phyloP scores from a whole-genome alignment of 176 grass and related monocot species.

The Avena insularis region DNA sequence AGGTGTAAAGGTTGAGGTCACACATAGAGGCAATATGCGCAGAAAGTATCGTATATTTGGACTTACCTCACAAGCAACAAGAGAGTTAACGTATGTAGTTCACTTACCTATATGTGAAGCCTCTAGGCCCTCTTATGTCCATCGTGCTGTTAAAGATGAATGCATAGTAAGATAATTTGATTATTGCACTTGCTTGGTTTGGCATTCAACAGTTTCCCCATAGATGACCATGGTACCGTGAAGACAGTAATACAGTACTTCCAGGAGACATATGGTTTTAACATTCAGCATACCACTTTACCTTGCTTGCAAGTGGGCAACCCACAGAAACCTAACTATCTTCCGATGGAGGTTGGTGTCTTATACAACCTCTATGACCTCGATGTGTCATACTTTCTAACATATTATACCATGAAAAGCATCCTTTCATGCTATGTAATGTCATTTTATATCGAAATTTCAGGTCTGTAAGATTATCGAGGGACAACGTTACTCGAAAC shows the following conservation, averaged over 20 bases:
- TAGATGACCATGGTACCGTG: constrained; percentile 67
- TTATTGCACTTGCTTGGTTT: constrained; percentile 21
- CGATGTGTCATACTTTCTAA: neutral
- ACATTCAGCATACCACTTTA: constrained; percentile 67
- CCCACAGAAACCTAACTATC: constrained; percentile 73
- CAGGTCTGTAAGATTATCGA: constrained; percentile 79
- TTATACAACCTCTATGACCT: constrained; percentile 1
- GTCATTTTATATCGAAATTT: constrained; percentile 8
- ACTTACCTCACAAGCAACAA: constrained; percentile 67
- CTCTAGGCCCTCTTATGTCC: constrained; percentile 6
- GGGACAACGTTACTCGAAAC: constrained; percentile 74
- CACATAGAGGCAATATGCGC: constrained; percentile 74
- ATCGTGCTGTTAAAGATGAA: neutral
- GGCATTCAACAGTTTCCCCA: constrained; percentile 51
- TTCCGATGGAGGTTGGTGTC: constrained; percentile 68
- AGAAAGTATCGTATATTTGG: constrained; percentile 81
- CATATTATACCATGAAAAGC: neutral
- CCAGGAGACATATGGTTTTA: constrained; percentile 65
- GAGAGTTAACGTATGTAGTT: constrained; percentile 67
- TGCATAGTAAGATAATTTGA: neutral
- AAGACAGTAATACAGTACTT: constrained; percentile 73
- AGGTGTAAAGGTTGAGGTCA: constrained; percentile 77
- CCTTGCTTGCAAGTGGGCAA: constrained; percentile 82
- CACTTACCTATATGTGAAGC: constrained; percentile 26
- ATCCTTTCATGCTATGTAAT: neutral